Base-by-base conservation (phyloP, 1,284 basidiomycete species). In the Trichosporon coremiiforme region DNA sequence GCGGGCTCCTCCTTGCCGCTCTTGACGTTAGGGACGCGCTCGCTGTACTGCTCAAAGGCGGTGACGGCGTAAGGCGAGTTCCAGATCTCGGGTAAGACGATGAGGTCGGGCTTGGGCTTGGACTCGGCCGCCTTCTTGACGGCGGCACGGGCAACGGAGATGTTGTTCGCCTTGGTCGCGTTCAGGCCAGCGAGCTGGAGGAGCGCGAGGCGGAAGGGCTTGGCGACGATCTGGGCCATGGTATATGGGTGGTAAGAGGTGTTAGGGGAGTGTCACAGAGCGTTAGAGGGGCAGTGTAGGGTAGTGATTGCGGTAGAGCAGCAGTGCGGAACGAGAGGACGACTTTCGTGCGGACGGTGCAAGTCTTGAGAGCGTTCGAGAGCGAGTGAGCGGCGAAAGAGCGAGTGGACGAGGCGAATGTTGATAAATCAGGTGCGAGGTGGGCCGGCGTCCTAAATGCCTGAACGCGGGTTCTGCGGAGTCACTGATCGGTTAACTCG, bases 41-140 rank as follows among this genome's bases (percentile, higher is more conserved):
- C 95, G 0, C 93, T 91, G 77, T 95, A 93, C 31, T 89, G 86
- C 0, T 92, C 90, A 79, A 97, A 96, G 78, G 91, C 88, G 5
- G 87, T 86, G 73, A 93, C 90, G 0, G 95, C 95, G 78, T 99
- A 99, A 0, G 95, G 95, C 13, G 93, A 95, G 83, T 99, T 99
- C 87, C 99, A 99, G 85, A 94, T 94, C 87, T 99, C 96, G 3
- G 97, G 96, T 50, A 99, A 85, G 15, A 97, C 93, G 73, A 98
- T 89, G 17, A 98, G 80, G 77, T 94, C 88, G 36, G 93, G 91
- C 75, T 85, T 86, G 80, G 84, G 69, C 77, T 78, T 31, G 68
- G 80, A 67, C 72, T 50, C 76, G 0, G 89, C 89, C 1, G 94
- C 95, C 75, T 88, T 88, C 6, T 87, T 79, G 68, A 96, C 89